These are phyloP conservation scores for Phaffia tasmanica DNA, from an alignment of 768 basidiomycete species.

Conservation along the genomic window DNA sequence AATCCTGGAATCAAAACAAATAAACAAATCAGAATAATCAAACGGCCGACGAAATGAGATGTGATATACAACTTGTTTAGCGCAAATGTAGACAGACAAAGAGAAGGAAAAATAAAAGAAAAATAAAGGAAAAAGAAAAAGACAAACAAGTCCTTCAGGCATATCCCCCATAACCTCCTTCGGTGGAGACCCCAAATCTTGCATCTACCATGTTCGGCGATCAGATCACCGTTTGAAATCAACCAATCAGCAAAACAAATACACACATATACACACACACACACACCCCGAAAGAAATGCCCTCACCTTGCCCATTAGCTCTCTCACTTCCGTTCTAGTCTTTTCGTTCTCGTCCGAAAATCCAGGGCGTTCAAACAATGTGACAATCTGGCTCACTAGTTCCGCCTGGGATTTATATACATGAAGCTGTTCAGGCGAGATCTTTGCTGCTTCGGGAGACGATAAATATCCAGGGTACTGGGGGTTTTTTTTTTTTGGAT, in stretches of 20 bases:
- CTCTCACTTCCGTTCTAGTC: slow-evolving; percentile 46
- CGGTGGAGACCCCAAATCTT: slow-evolving; percentile 65
- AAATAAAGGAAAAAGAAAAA: background rate
- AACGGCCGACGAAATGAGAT: background rate
- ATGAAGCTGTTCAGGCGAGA: slow-evolving; percentile 51
- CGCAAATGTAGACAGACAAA: background rate
- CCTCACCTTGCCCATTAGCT: slow-evolving; percentile 64
- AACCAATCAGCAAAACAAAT: background rate
- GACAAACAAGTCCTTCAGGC: slow-evolving; percentile 43
- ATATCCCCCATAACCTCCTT: slow-evolving; percentile 71
- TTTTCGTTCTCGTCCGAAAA: slow-evolving; percentile 47
- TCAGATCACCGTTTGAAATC: too few relatives aligned
- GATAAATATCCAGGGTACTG: slow-evolving; percentile 70
- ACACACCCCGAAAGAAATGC: background rate
- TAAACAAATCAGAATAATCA: slow-evolving; percentile 1
- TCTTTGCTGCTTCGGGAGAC: slow-evolving; percentile 44
- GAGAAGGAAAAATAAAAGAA: background rate
- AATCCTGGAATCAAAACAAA: slow-evolving; percentile 33
- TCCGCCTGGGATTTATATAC: slow-evolving; percentile 54
- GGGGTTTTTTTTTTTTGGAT: too few relatives aligned
- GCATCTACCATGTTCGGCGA: slow-evolving; percentile 51
- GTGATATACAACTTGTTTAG: background rate
- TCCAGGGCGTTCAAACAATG: slow-evolving; percentile 52
- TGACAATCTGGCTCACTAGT: slow-evolving; percentile 51
- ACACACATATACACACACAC: background rate